A percentile compares a stretch with the other conserved stretches of the same genome.
phyloP scores from a whole-genome alignment of 257 asterid species.

The Fraxinus anomala region DNA sequence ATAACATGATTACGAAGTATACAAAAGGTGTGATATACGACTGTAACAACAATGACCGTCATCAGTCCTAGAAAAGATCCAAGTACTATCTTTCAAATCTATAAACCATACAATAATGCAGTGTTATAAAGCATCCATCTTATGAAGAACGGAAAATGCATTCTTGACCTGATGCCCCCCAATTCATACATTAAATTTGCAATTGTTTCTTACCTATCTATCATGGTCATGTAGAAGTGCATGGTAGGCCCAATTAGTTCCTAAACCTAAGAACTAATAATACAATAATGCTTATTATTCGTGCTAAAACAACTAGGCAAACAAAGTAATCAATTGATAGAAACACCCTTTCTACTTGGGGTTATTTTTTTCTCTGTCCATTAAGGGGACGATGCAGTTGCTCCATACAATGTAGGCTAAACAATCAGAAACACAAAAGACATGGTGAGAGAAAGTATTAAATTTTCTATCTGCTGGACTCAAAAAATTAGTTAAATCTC shows the following conservation, averaged over 20 bases:
- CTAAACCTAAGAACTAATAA: not conserved
- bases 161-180: not conserved
- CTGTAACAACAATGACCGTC: not conserved
- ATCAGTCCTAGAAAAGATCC: not conserved
- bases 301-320: not conserved
- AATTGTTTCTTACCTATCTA: not conserved
- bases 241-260: not conserved
- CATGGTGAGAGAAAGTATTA: not conserved
- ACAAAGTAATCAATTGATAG: not conserved
- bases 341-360: not conserved
- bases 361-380: too few relatives aligned
- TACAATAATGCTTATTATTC: not conserved
- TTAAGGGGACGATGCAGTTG: not conserved
- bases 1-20: not conserved
- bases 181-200: not conserved
- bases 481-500: not conserved
- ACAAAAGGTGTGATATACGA: not conserved
- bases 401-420: not conserved
- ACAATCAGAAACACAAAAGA: not conserved
- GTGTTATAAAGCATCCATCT: not conserved
- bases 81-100: not conserved
- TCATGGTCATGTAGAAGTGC: not conserved
- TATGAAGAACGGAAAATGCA: too few relatives aligned
- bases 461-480: not conserved
- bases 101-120: not conserved